A percentile compares a stretch with the other conserved stretches of the same genome.
These are phyloP conservation scores for Wickerhamiella australiensis DNA, from an alignment of 805 yeast species.

Conservation along the genomic window DNA sequence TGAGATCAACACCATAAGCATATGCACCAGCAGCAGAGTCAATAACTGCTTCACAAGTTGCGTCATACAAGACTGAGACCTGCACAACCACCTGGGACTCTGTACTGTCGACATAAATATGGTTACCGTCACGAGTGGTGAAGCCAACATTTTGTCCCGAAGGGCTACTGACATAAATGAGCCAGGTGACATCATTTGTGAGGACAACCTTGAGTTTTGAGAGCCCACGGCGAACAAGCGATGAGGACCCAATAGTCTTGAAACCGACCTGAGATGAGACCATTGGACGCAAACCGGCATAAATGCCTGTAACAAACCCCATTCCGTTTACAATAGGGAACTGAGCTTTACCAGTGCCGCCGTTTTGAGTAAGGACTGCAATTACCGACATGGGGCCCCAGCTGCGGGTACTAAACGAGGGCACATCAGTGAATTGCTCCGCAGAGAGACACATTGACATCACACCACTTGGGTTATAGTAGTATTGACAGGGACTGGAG, in stretches of 20 bases:
- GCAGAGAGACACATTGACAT: conserved; percentile 49
- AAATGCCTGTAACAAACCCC: conserved; percentile 65
- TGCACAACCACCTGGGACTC: conserved; percentile 22
- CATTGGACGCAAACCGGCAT: conserved; percentile 38
- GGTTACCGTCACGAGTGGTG: conserved; percentile 30
- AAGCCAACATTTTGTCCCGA: conserved; percentile 30
- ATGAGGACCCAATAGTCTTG: conserved; percentile 29
- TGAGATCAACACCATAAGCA: conserved; percentile 38
- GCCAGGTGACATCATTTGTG: conserved; percentile 37
- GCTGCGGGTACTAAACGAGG: conserved; percentile 33
- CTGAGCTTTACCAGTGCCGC: conserved; percentile 27
- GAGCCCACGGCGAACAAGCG: conserved; percentile 22
- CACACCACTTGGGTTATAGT: conserved; percentile 43
- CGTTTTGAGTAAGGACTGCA: conserved; percentile 15
- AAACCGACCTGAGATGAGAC: conserved; percentile 39
- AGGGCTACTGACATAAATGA: conserved; percentile 35
- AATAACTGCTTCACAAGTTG: conserved; percentile 32
- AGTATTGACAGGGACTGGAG: conserved; percentile 34
- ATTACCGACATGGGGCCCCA: conserved; percentile 23
- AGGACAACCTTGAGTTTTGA: conserved; percentile 33
- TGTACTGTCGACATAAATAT: conserved; percentile 38
- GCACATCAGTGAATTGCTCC: conserved; percentile 37
- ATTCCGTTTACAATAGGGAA: conserved; percentile 67
- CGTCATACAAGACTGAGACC: conserved; percentile 30
- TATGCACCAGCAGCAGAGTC: conserved; percentile 64